phyloP scores from a whole-genome alignment of 106 monocot species.

The Dendrobium catenatum region DNA sequence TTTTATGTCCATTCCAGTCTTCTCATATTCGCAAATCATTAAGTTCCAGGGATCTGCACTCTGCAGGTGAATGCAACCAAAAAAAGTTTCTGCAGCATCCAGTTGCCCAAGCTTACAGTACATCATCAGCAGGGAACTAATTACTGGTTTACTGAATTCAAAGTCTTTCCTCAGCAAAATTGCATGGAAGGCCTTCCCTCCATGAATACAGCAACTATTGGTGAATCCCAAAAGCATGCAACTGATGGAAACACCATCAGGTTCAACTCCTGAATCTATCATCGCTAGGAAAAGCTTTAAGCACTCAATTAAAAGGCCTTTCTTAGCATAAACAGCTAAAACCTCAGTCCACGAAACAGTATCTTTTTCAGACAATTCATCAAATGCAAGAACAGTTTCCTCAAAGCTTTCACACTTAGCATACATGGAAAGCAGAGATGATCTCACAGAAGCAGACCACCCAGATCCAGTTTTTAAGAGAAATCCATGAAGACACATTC shows the following conservation, averaged over 20 bases:
- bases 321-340: slow-evolving; percentile 34
- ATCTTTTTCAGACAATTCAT: slow-evolving; percentile 49
- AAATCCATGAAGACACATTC: slow-evolving; percentile 52
- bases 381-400: slow-evolving; percentile 36
- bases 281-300: slow-evolving; percentile 33
- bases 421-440: slow-evolving; percentile 56
- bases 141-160: slow-evolving; percentile 14
- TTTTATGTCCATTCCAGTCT: slow-evolving; percentile 26
- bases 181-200: slow-evolving; percentile 61
- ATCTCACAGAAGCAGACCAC: slow-evolving; percentile 20
- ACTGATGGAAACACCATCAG: slow-evolving; percentile 53
- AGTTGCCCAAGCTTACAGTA: slow-evolving; percentile 49
- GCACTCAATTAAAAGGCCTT: slow-evolving; percentile 27
- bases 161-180: slow-evolving; percentile 48
- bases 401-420: slow-evolving; percentile 45
- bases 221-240: slow-evolving; percentile 47
- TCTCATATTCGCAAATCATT: slow-evolving; percentile 50
- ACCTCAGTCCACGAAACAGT: slow-evolving; percentile 65
- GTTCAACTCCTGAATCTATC: slow-evolving; percentile 36
- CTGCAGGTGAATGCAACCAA: slow-evolving; percentile 13
- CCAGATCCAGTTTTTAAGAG: slow-evolving; percentile 33
- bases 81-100: slow-evolving; percentile 26
- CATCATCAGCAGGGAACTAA: slow-evolving; percentile 39
- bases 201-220: slow-evolving; percentile 16
- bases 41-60: slow-evolving; percentile 49